These are phyloP conservation scores for Gossypium arboreum DNA, from an alignment of 345 rosid genomes.

Conservation along the genomic window DNA sequence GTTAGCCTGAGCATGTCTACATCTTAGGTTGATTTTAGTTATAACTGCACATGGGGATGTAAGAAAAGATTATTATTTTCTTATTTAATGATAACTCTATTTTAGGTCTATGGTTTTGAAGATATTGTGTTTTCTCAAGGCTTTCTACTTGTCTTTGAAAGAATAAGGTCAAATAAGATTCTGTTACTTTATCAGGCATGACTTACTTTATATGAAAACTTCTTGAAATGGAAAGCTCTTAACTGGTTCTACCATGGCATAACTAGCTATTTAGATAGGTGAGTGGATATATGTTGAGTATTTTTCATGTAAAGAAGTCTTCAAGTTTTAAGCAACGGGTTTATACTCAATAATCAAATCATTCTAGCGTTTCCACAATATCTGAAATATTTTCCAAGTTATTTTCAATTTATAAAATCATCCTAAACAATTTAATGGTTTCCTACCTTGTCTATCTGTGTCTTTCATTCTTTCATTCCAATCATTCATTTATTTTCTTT, in stretches of 20 bases:
- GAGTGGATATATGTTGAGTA: background rate
- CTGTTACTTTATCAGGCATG: background rate
- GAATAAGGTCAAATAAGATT: background rate
- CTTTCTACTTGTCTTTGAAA: conserved; percentile 1
- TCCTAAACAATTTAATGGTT: background rate
- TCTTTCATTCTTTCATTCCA: background rate
- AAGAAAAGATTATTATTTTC: background rate
- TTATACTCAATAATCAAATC: background rate
- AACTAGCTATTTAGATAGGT: background rate
- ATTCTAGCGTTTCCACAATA: background rate
- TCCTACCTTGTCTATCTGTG: background rate
- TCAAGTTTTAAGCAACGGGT: background rate
- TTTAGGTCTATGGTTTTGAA: background rate
- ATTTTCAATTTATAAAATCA: background rate
- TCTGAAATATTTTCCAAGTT: background rate
- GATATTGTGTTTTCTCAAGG: background rate
- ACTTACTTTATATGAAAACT: background rate
- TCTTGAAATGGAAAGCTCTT: background rate
- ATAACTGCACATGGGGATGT: background rate
- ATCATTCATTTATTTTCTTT: background rate
- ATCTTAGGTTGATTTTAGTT: background rate
- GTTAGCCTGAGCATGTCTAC: background rate
- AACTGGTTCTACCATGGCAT: background rate
- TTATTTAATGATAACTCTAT: background rate
- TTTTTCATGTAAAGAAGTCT: background rate